Base-by-base conservation (phyloP, 306 rosid species). In the Spatholobus suberectus region DNA sequence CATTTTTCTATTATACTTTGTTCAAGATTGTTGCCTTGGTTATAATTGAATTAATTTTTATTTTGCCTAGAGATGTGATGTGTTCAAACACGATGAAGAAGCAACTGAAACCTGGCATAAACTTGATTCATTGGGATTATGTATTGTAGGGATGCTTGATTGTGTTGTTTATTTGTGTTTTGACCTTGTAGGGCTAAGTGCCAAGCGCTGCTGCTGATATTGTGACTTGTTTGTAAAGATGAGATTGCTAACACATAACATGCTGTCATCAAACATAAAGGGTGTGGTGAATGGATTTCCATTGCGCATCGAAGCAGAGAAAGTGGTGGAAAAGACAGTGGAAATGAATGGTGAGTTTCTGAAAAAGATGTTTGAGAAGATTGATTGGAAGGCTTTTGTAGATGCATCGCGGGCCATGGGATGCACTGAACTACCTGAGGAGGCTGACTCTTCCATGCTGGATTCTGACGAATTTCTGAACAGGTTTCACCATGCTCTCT, bases 171-270 rank as follows among this genome's bases (percentile, higher is more conserved):
- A 54, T 34, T 13, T 74, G 78, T 35, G 20, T 74, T 35, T 54
- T 67, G 76, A 79, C 38, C 68, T 78, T 21, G 55, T 9, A 74
- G 51, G 51, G 72, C 13, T 58, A n/a, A 35, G 44, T 23, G 54
- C 5, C 17, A 37, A 24, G 43, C 40, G 38, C 32, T 81, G 73
- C 63, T 43, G 51, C 71, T 38, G 12, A 70, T 18, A 51, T n/a
- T 14, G 14, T 57, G 27, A 63, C 35, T 35, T 67, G 41, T 40
- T 1, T 0, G 77, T 51, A 85, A 65, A 59, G 76, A 95, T 96
- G 99, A 93, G 96, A 85, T 82, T 96, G 55, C 74, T 95, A 14
- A 95, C 96, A 8, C 99, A 96, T 87, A 95, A 95, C 86, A 95
- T 95, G 99, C 85, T 95, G 3, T 93, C 98, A 5, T 93, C 97